Base-by-base conservation (phyloP, 805 yeast species). In the Yarrowia porcina region DNA sequence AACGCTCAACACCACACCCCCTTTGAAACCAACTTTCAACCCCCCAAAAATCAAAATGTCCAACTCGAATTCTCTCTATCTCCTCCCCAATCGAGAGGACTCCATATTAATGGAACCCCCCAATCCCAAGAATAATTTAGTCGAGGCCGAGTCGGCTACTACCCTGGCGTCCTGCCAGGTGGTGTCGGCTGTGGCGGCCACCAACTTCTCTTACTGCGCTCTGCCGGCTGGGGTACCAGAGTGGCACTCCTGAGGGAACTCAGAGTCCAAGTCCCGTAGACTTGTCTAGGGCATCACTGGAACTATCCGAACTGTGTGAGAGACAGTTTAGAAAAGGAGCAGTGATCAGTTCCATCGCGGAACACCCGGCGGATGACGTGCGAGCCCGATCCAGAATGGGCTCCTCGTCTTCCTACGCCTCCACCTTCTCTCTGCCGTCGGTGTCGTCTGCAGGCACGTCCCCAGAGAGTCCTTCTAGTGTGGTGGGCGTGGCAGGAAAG, bases 201-300 rank as follows among this genome's bases (percentile, higher is more conserved):
- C 61, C 61, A 39, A 56, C 27, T 56, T 56, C 38, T 28, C 61
- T 56, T 56, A 56, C 49, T 56, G 61, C 49, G 47, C 61, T 41
- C 49, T 56, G 39, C 49, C 49, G 49, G 49, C 49, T 28, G 61
- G 61, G 61, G 61, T 56, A 32, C 49, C 61, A 27, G 61, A 56
- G 61, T 56, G 61, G 61, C 61, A 41, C 30, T 56, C 61, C 61
- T 56, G 61, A 56, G 61, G 47, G 38, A 30, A 30, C 61, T 30
- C 20, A 20, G 36, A 25, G 49, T 30, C 11, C 11, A 56, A 56
- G 61, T 15, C 61, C 61, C 61, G 61, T 56, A 56, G 61, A 56
- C 30, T 39, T 41, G 61, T 56, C 61, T 56, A 56, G 61, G 61
- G 61, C 61, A 56, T 56, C 61, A 56, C 61, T 56, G 38, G 61